These are phyloP conservation scores for Leishmania gerbilli DNA, from an alignment of 208 protist species.

Conservation along the genomic window DNA sequence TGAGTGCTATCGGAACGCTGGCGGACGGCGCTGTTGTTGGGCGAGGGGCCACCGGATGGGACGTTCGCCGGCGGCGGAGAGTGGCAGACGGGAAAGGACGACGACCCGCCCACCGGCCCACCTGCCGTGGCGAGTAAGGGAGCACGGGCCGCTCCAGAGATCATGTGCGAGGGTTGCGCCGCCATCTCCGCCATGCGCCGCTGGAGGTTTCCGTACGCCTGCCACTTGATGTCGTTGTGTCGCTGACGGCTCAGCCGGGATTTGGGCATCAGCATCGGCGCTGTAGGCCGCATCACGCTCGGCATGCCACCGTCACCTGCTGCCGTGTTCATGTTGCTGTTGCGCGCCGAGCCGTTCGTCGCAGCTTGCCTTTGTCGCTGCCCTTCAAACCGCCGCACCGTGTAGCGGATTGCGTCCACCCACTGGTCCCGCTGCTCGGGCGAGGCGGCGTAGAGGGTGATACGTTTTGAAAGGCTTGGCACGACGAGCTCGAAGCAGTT, in stretches of 20 bases:
- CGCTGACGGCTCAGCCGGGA: conserved; percentile 66
- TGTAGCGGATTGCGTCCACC: conserved; percentile 69
- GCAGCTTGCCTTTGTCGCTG: neutral
- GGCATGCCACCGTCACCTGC: conserved; percentile 15
- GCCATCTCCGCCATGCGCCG: conserved; percentile 16
- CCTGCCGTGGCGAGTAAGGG: conserved; percentile 4
- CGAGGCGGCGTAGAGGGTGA: conserved; percentile 71
- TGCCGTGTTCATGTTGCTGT: neutral
- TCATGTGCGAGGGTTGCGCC: neutral
- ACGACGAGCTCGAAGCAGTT: conserved; percentile 64
- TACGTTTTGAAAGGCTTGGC: conserved; percentile 32
- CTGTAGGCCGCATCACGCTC: conserved; percentile 26
- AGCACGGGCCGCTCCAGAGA: conserved; percentile 3
- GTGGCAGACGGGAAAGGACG: conserved; percentile 9
- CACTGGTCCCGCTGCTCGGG: conserved; percentile 78
- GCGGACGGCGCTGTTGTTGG: conserved; percentile 26
- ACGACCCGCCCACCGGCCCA: neutral
- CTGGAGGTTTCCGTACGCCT: conserved; percentile 42
- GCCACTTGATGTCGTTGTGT: conserved; percentile 37
- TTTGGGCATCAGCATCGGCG: conserved; percentile 33
- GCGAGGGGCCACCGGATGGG: conserved; percentile 11
- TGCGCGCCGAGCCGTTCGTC: neutral
- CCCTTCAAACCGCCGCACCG: conserved; percentile 31
- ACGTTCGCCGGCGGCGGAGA: conserved; percentile 14
- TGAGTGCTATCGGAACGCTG: conserved; percentile 23